These are phyloP conservation scores for Colletotrichum neosansevieriae DNA, from an alignment of 2,329 filamentous ascomycete genomes.

Conservation along the genomic window DNA sequence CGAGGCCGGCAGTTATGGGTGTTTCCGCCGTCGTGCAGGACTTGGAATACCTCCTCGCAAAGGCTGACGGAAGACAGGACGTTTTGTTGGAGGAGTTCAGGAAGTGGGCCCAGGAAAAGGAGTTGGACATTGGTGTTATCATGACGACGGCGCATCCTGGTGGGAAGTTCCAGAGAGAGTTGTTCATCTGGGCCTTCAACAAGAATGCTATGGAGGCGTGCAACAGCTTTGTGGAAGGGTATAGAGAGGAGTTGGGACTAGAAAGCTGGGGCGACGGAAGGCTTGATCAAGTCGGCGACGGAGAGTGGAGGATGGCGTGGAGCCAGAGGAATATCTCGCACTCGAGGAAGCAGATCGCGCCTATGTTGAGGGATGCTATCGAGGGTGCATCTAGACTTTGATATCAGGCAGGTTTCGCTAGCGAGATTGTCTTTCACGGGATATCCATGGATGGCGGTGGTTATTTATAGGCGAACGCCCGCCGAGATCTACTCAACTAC, in stretches of 20 bases:
- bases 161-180: slow-evolving; percentile 72
- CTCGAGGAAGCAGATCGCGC: slow-evolving; percentile 77
- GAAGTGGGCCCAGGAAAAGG: slow-evolving; percentile 66
- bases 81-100: slow-evolving; percentile 62
- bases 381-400: slow-evolving; percentile 40
- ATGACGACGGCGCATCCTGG: slow-evolving; percentile 75
- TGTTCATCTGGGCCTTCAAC: slow-evolving; percentile 74
- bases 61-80: slow-evolving; percentile 58
- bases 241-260: slow-evolving; percentile 65
- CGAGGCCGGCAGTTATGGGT: slow-evolving; percentile 62
- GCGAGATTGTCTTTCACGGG: neutral
- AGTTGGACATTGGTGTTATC: slow-evolving; percentile 72
- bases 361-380: slow-evolving; percentile 71
- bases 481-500: neutral
- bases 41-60: slow-evolving; percentile 69
- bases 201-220: slow-evolving; percentile 62
- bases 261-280: slow-evolving; percentile 63
- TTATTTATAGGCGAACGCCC: neutral
- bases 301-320: slow-evolving; percentile 72
- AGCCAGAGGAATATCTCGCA: slow-evolving; percentile 71
- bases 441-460: slow-evolving; percentile 5
- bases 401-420: neutral
- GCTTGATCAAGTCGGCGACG: slow-evolving; percentile 55
- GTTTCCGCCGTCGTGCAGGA: slow-evolving; percentile 71
- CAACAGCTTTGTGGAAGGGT: slow-evolving; percentile 63